These are phyloP conservation scores for Aspergillus quadrilineatus DNA, from an alignment of 2,329 filamentous ascomycete genomes.

Conservation along the genomic window DNA sequence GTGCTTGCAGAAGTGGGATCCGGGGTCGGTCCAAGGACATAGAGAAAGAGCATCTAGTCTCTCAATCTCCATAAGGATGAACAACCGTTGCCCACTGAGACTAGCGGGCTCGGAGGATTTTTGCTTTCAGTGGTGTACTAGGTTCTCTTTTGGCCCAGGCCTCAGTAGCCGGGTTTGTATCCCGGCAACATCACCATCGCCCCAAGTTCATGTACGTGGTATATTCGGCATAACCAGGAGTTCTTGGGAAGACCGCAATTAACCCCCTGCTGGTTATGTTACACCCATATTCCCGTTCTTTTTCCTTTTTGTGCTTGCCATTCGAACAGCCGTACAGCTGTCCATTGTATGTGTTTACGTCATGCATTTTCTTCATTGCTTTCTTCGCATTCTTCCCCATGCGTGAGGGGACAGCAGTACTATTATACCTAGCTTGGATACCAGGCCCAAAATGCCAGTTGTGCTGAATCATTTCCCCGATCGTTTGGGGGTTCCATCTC, in stretches of 20 bases:
- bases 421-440: constrained; percentile 26
- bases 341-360: constrained; percentile 12
- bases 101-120: background rate
- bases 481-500: background rate
- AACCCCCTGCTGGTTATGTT: constrained; percentile 18
- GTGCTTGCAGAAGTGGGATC: background rate
- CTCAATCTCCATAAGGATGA: constrained; percentile 9
- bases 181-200: constrained; percentile 8
- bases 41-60: background rate
- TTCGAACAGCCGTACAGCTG: constrained; percentile 16
- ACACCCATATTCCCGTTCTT: constrained; percentile 10
- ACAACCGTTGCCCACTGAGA: background rate
- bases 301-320: constrained; percentile 16
- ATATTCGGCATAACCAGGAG: constrained; percentile 34
- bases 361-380: constrained; percentile 7
- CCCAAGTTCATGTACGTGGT: constrained; percentile 15
- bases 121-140: background rate
- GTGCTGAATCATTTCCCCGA: background rate
- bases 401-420: constrained; percentile 16
- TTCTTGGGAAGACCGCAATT: constrained; percentile 31
- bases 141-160: constrained; percentile 5
- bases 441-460: constrained; percentile 10
- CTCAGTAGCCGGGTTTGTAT: background rate
- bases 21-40: background rate
- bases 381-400: constrained; percentile 8